Conservation (phyloP, 345 rosid species). For the Clarkia xantiana region DNA sequence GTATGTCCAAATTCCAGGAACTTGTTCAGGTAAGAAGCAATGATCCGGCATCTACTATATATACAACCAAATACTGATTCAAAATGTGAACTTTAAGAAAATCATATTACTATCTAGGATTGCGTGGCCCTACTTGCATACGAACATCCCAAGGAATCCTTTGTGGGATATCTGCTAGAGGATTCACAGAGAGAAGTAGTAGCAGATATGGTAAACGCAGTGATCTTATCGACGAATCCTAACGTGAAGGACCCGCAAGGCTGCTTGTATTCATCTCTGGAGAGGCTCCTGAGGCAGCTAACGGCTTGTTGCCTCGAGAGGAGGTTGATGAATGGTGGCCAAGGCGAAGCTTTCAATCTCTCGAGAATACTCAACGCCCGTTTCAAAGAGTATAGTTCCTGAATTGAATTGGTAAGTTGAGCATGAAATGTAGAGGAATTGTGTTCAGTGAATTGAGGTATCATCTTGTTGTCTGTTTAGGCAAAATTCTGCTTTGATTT, state of each 20-base stretch:
- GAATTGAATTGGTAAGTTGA: no score
- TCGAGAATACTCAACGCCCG: constrained; percentile 36
- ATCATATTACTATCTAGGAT: constrained; percentile 29
- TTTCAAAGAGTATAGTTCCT: no score
- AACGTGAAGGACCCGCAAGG: constrained; percentile 29
- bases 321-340: constrained; percentile 54
- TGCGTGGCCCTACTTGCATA: constrained; percentile 77
- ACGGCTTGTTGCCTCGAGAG: constrained; percentile 66
- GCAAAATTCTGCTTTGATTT: no score
- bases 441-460: no score
- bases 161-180: constrained; percentile 55
- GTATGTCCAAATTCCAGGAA: constrained; percentile 32
- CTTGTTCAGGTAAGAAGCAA: constrained; percentile 67
- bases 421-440: no score
- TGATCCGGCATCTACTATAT: background rate
- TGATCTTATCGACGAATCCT: constrained; percentile 62
- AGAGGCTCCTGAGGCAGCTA: constrained; percentile 74
- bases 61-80: background rate
- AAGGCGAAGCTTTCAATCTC: constrained; percentile 75
- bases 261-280: constrained; percentile 51
- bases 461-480: no score
- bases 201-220: constrained; percentile 74
- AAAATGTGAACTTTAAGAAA: no score
- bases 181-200: constrained; percentile 71
- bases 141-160: constrained; percentile 48